Percentiles rank a stretch among this genome's conserved stretches.
Conservation (phyloP, 202 grass and related monocot species). For the Setaria viridis region DNA sequence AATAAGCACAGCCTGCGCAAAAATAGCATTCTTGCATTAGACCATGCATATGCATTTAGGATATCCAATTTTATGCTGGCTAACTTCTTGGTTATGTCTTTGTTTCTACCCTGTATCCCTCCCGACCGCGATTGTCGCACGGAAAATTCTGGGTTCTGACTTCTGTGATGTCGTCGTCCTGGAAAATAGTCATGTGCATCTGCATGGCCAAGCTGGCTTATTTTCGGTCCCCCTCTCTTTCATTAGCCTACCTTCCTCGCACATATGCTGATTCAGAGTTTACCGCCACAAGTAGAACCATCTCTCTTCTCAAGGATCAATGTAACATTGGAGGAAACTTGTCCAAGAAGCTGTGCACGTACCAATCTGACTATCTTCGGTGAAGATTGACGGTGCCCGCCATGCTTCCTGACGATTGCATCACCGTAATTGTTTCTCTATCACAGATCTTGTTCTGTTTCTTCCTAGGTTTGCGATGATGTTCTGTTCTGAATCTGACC, state of each 20-base stretch:
- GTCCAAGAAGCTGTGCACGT: not conserved
- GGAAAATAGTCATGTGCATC: slow-evolving; percentile 39
- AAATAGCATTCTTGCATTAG: slow-evolving; percentile 43
- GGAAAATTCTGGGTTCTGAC: slow-evolving; percentile 45
- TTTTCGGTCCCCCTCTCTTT: slow-evolving; percentile 13
- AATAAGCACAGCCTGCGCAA: slow-evolving; percentile 35
- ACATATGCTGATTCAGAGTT: not conserved
- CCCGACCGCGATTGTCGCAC: slow-evolving; percentile 44
- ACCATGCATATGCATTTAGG: slow-evolving; percentile 33
- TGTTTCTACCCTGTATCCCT: not conserved
- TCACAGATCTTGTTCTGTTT: slow-evolving; percentile 38
- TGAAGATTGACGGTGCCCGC: slow-evolving; percentile 18
- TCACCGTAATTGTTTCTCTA: slow-evolving; percentile 55
- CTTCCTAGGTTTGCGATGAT: slow-evolving; percentile 1
- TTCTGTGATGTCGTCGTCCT: slow-evolving; percentile 24
- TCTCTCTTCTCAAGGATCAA: slow-evolving; percentile 29
- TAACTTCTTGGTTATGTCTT: slow-evolving; percentile 16
- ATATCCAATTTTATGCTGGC: slow-evolving; percentile 3
- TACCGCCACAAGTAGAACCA: not conserved
- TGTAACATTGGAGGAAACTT: slow-evolving; percentile 3
- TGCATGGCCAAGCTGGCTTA: slow-evolving; percentile 40
- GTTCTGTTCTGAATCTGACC: not conserved
- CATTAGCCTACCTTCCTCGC: not conserved
- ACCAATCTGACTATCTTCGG: slow-evolving; percentile 9
- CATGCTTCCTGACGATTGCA: slow-evolving; percentile 51